phyloP scores from a whole-genome alignment of 495 filamentous ascomycete species.

The Podospora australis region DNA sequence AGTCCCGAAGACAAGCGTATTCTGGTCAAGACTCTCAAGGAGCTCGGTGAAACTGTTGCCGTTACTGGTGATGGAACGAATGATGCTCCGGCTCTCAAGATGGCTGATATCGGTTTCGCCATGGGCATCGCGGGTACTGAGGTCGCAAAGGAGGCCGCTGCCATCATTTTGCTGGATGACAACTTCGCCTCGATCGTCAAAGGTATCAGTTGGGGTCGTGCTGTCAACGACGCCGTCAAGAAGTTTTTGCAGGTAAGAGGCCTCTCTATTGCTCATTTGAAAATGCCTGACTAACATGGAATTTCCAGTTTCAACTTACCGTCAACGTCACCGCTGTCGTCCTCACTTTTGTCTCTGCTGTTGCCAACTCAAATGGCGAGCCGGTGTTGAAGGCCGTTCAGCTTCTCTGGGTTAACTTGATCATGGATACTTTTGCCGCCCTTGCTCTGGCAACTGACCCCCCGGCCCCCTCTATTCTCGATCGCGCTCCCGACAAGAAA shows the following conservation, averaged over 20 bases:
- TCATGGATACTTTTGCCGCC: conserved; percentile 90
- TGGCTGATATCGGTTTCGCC: conserved; percentile 87
- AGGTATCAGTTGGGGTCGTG: conserved; percentile 82
- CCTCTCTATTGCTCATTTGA: no score
- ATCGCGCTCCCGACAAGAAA: conserved; percentile 73
- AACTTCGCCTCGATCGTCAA: conserved; percentile 85
- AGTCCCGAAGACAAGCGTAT: conserved; percentile 85
- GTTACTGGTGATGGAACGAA: conserved; percentile 89
- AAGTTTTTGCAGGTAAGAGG: conserved; percentile 69
- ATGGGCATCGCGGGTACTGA: conserved; percentile 91
- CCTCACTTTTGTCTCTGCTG: conserved; percentile 75
- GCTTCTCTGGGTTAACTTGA: conserved; percentile 86
- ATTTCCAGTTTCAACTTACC: conserved; percentile 73
- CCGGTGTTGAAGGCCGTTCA: conserved; percentile 83
- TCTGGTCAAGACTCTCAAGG: conserved; percentile 65
- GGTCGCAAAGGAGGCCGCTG: conserved; percentile 86
- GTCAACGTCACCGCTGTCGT: conserved; percentile 85
- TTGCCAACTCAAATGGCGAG: conserved; percentile 57
- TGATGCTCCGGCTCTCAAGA: conserved; percentile 79
- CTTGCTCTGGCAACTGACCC: conserved; percentile 82
- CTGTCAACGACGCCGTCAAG: conserved; percentile 87
- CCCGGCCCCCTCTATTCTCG: conserved; percentile 66
- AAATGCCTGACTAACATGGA: not conserved
- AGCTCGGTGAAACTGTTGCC: conserved; percentile 71
- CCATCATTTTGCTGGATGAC: conserved; percentile 86